A percentile compares a stretch with the other conserved stretches of the same genome.
phyloP scores from a whole-genome alignment of 2,329 filamentous ascomycete genomes.

The Clonostachys sp. region DNA sequence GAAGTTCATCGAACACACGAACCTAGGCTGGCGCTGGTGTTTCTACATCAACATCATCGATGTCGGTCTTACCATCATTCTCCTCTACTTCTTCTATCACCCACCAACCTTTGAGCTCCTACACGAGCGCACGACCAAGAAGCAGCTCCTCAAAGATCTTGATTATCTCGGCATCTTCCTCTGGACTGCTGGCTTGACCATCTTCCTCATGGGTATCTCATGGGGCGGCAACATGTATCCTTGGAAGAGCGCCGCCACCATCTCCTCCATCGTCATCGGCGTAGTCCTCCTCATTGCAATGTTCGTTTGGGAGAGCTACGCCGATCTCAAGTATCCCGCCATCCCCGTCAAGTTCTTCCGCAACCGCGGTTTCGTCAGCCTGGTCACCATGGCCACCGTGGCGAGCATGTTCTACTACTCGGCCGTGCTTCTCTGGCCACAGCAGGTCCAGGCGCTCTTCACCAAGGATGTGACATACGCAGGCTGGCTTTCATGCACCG shows the following conservation, averaged over 20 bases:
- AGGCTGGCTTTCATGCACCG: slow-evolving; percentile 29
- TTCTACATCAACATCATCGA: slow-evolving; percentile 34
- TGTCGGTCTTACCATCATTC: slow-evolving; percentile 21
- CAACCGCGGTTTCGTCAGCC: slow-evolving; percentile 26
- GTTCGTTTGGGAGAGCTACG: slow-evolving; percentile 27
- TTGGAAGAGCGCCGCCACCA: slow-evolving; percentile 33
- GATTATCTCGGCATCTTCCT: slow-evolving; percentile 40
- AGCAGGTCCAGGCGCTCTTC: slow-evolving; percentile 25
- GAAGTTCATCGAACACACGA: slow-evolving; percentile 23
- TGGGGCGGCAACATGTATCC: slow-evolving; percentile 36
- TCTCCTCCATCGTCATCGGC: slow-evolving; percentile 29
- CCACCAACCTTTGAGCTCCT: slow-evolving; percentile 31
- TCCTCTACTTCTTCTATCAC: slow-evolving; percentile 31
- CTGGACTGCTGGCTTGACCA: slow-evolving; percentile 35
- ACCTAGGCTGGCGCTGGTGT: slow-evolving; percentile 31
- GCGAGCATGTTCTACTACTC: slow-evolving; percentile 14
- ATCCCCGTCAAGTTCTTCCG: slow-evolving; percentile 28
- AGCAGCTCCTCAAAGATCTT: slow-evolving; percentile 23
- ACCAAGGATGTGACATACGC: slow-evolving; percentile 24
- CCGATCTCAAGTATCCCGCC: slow-evolving; percentile 25
- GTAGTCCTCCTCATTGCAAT: slow-evolving; percentile 21
- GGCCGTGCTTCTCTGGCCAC: slow-evolving; percentile 26
- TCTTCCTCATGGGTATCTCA: slow-evolving; percentile 40
- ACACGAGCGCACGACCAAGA: slow-evolving; percentile 28
- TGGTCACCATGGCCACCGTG: slow-evolving; percentile 26